These are phyloP conservation scores for Trichoderma harzianum DNA, from an alignment of 2,329 filamentous ascomycete genomes.

Conservation along the genomic window DNA sequence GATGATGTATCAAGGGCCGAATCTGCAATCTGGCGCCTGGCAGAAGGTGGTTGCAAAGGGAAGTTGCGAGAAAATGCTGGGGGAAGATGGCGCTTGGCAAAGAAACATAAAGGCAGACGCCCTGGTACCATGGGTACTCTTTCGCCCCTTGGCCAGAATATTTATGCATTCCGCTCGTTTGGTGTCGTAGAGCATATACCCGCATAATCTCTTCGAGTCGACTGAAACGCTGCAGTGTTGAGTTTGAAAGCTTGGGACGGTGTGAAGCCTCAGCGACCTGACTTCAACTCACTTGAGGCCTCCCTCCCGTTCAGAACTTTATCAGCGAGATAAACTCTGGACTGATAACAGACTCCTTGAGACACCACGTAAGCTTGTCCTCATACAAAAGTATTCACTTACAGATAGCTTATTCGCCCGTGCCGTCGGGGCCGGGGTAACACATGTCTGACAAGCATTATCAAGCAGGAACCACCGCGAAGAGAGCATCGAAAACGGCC, in stretches of 20 bases:
- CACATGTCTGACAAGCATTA: slow-evolving; percentile 15
- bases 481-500: neutral
- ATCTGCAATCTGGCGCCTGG: neutral
- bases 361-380: neutral
- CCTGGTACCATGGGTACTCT: neutral
- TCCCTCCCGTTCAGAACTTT: neutral
- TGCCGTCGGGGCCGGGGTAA: slow-evolving; percentile 19
- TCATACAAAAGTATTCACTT: neutral
- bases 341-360: neutral
- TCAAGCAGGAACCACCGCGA: slow-evolving; percentile 5
- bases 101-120: slow-evolving; percentile 4
- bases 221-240: neutral
- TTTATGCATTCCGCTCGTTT: neutral
- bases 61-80: neutral
- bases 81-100: neutral
- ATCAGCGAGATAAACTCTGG: neutral
- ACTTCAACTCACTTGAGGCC: neutral
- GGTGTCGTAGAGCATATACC: neutral
- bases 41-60: neutral
- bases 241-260: neutral
- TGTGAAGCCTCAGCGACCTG: neutral
- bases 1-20: slow-evolving; percentile 5
- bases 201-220: neutral
- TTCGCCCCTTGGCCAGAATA: neutral
- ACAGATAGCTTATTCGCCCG: slow-evolving; percentile 14